Base-by-base conservation (phyloP, 2,329 filamentous ascomycete species). In the Ophiostoma sp. region DNA sequence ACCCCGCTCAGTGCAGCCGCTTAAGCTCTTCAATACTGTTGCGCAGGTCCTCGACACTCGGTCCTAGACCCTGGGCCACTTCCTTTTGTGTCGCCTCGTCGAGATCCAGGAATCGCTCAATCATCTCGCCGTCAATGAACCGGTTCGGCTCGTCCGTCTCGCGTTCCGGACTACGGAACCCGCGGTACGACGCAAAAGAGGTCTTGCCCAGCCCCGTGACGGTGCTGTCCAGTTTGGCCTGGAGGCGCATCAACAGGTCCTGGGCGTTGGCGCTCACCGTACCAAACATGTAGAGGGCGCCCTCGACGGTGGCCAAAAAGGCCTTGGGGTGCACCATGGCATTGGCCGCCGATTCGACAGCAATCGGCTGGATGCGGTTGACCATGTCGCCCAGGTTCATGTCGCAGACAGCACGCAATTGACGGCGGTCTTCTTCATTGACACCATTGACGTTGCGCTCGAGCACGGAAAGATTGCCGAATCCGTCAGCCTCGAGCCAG, bases 351-450 rank as follows among this genome's bases (percentile, higher is more conserved):
- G 89, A 85, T 36, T 89, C 86, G 11, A 97, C 89, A 71, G 91
- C 86, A 22, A 98, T 88, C 36, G 89, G 89, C 28, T 91, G 88
- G 72, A 98, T 97, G 42, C 90, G 88, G 79, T 99, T 99, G 72
- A 98, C 93, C 88, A 96, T 94, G 81, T 99, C 95, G 0, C 96
- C 95, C 11, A 99, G 85, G 61, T 92, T 90, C 75, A 98, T 89
- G 81, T 98, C 95, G 74, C 92, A 91, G 0, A 89, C 93, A 5
- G 94, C 86, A 57, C 93, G 87, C 76, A 98, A 83, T 36, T 90
- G 86, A 69, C 87, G 87, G 74, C 87, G 88, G 77, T 97, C 94
- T 70, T 96, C 91, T 1, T 88, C 87, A 0, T 91, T 94, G 0
- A 94, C 90, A 0, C 92, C 93, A 1, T 90, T 86, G 2, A 84